Evolutionary conservation across 2,329 filamentous ascomycete genomes (phyloP).

Genomic region (Fusarium ambrosium): DNA sequence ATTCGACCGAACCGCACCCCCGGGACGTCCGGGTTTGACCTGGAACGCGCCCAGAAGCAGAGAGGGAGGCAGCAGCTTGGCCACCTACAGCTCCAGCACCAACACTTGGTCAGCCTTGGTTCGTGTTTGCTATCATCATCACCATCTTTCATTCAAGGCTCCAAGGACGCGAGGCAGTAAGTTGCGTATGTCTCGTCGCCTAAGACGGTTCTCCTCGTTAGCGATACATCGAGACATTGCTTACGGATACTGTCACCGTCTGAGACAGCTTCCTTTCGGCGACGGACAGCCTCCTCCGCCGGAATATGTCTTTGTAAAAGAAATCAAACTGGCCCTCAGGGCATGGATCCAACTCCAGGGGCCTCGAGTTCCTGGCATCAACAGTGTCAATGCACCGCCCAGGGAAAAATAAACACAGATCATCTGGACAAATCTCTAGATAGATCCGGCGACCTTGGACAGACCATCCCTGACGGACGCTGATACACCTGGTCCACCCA

Average conservation of each 20-base stretch:
- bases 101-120: conserved; percentile 25
- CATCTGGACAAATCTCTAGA: conserved; percentile 19
- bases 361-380: background rate
- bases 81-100: conserved; percentile 2
- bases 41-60: conserved; percentile 7
- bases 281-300: conserved; percentile 14
- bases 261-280: background rate
- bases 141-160: background rate
- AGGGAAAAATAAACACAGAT: conserved; percentile 16
- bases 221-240: conserved; percentile 2
- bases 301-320: background rate
- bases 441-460: background rate
- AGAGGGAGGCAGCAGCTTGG: conserved; percentile 1
- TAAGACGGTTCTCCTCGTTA: background rate
- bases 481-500: conserved; percentile 25
- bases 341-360: background rate
- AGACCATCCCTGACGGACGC: conserved; percentile 1
- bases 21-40: conserved; percentile 14
- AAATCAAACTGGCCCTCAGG: background rate
- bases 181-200: conserved; percentile 26
- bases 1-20: conserved; percentile 7
- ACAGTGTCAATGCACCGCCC: background rate
- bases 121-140: background rate
- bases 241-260: background rate
- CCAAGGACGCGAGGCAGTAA: background rate